Conservation (phyloP, 495 filamentous ascomycete genomes). For the Recurvomyces mirabilis region DNA sequence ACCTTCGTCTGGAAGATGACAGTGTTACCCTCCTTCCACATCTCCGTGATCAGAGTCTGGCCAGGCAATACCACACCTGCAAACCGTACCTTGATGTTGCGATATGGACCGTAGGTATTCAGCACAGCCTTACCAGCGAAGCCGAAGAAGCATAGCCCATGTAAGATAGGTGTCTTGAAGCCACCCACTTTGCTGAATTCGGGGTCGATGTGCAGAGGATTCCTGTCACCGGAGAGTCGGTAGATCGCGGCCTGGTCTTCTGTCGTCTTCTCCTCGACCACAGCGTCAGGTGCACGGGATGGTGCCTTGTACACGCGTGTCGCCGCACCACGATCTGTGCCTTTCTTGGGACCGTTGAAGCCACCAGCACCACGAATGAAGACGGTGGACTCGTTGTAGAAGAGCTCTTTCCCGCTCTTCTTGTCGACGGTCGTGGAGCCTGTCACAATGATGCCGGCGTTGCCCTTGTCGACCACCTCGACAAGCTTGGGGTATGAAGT, state of each 20-base stretch:
- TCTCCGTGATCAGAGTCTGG: constrained; percentile 89
- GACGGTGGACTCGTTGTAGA: constrained; percentile 89
- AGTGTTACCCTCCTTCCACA: constrained; percentile 90
- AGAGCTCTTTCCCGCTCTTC: constrained; percentile 70
- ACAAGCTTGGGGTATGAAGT: constrained; percentile 76
- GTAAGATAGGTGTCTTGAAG: constrained; percentile 89
- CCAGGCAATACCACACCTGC: constrained; percentile 86
- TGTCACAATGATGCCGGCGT: constrained; percentile 71
- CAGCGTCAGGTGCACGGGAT: constrained; percentile 60
- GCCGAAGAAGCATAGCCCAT: constrained; percentile 93
- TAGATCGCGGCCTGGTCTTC: constrained; percentile 95
- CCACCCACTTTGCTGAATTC: constrained; percentile 89
- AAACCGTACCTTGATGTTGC: constrained; percentile 94
- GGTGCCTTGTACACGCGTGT: constrained; percentile 72
- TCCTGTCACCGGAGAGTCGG: constrained; percentile 83
- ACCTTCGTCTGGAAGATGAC: constrained; percentile 90
- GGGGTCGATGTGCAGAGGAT: constrained; percentile 91
- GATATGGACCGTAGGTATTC: constrained; percentile 69
- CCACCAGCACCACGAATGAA: constrained; percentile 90
- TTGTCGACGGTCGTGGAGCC: constrained; percentile 73
- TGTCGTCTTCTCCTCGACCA: constrained; percentile 80
- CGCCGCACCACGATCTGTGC: constrained; percentile 62
- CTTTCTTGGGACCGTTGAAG: constrained; percentile 78
- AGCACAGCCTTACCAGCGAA: constrained; percentile 84
- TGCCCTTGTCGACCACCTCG: constrained; percentile 92